Evolutionary conservation across 2,329 filamentous ascomycete species (phyloP), one percentile per base, ranked within the genome.

Genomic region (Pleomassaria siparia): DNA sequence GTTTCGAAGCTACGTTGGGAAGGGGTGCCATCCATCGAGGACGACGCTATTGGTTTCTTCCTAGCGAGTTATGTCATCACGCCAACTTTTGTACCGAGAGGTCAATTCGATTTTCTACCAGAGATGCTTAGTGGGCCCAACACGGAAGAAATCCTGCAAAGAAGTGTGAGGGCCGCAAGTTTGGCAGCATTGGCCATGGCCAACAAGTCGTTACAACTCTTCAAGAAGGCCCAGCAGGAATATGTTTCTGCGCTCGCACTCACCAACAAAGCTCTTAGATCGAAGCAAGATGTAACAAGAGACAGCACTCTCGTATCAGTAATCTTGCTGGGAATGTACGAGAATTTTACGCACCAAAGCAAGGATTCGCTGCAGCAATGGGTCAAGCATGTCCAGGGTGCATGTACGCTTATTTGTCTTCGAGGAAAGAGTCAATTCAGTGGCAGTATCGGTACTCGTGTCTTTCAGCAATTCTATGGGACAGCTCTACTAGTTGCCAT

Each of bases 241-340:
- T 67, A 67, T 33, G 58, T 54, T 2, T 48, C 54, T 2, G 64
- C 64, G 5, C 44, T 67, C 6, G 43, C 45, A 2, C 44, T 59
- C 46, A 64, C 60, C 1, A 66, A 66, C 44, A 49, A 44, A 32
- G 61, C 62, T 3, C 47, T 67, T 6, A 45, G 51, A 2, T 41
- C 40, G 35, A 51, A 41, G 6, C 36, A 58, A 30, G 53, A 49
- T 2, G 60, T 59, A 7, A 41, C 50, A 7, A 56, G 58, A 49
- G 60, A 66, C 26, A 62, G 55, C 41, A 66, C 63, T 3, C 48
- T 67, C 3, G 51, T 66, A 4, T 55, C 63, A 9, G 61, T 66
- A n/a, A 60, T 66, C 15, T 51, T 67, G 52, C 56, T 71, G 5
- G 62, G 67, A 4, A 50, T 69, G 44, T 70, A 67, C 36, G 69